phyloP scores from a whole-genome alignment of 495 filamentous ascomycete species.

The Daldinia vernicosa region DNA sequence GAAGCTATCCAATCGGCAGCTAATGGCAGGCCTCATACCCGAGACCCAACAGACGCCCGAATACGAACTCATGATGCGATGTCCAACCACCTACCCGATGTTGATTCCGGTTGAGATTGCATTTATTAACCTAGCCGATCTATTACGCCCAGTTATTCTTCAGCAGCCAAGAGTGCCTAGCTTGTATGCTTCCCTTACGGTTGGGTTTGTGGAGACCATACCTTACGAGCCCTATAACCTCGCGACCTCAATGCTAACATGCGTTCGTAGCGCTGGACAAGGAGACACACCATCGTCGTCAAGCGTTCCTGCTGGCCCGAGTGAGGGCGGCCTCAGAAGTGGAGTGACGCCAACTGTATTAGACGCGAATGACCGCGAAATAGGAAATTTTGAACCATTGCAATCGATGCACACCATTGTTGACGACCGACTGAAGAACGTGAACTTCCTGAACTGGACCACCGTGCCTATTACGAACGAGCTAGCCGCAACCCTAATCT shows the following conservation, averaged over 20 bases:
- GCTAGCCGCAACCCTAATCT: slow-evolving; percentile 32
- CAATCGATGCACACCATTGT: slow-evolving; percentile 24
- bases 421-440: slow-evolving; percentile 33
- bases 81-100: slow-evolving; percentile 35
- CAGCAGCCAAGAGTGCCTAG: slow-evolving; percentile 1
- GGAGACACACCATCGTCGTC: slow-evolving; percentile 23
- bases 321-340: slow-evolving; percentile 6
- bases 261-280: slow-evolving; percentile 1
- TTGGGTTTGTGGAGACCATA: neutral
- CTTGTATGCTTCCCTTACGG: slow-evolving; percentile 12
- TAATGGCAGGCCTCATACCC: slow-evolving; percentile 34
- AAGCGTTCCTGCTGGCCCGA: neutral
- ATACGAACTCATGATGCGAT: slow-evolving; percentile 42
- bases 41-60: slow-evolving; percentile 34
- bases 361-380: slow-evolving; percentile 2
- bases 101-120: slow-evolving; percentile 31
- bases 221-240: neutral
- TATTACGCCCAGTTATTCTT: slow-evolving; percentile 28
- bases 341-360: slow-evolving; percentile 1
- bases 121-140: slow-evolving; percentile 31
- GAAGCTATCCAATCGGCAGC: slow-evolving; percentile 35
- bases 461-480: slow-evolving; percentile 36
- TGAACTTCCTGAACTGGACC: slow-evolving; percentile 37
- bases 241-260: slow-evolving; percentile 10
- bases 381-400: slow-evolving; percentile 19